Percentiles rank a stretch among this genome's conserved stretches.
Conservation (phyloP, 2,329 filamentous ascomycete genomes). For the Sporothrix schenckii region DNA sequence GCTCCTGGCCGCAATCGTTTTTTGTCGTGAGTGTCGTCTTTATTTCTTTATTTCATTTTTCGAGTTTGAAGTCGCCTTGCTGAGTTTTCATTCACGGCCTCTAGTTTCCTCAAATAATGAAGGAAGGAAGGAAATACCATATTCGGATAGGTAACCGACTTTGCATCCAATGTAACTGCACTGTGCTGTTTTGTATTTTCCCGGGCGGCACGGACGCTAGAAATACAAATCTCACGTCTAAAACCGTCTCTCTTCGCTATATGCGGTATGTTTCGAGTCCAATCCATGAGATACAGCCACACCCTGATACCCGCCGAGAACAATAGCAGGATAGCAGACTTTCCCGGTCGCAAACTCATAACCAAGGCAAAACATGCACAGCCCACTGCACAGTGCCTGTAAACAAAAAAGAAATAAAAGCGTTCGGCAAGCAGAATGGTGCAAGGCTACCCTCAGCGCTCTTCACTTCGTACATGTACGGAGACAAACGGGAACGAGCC, state of each 20-base stretch:
- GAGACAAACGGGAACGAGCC: conserved; percentile 5
- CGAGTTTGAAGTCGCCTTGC: background rate
- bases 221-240: conserved; percentile 1
- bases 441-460: background rate
- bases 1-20: background rate
- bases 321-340: background rate
- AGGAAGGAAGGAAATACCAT: no score
- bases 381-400: background rate
- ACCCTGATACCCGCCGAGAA: conserved; percentile 2
- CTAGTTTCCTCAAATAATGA: no score
- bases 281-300: conserved; percentile 18
- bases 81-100: background rate
- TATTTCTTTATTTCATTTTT: background rate
- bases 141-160: background rate
- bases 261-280: background rate
- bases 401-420: background rate
- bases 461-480: background rate
- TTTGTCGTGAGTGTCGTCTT: background rate
- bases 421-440: background rate
- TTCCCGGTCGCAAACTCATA: conserved; percentile 26
- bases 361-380: conserved; percentile 26
- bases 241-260: background rate
- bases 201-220: background rate
- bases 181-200: background rate
- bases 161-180: background rate